These are phyloP conservation scores for Physcomitrellopsis africana DNA, from an alignment of 225 moss, liverwort and hornwort species.

Conservation along the genomic window DNA sequence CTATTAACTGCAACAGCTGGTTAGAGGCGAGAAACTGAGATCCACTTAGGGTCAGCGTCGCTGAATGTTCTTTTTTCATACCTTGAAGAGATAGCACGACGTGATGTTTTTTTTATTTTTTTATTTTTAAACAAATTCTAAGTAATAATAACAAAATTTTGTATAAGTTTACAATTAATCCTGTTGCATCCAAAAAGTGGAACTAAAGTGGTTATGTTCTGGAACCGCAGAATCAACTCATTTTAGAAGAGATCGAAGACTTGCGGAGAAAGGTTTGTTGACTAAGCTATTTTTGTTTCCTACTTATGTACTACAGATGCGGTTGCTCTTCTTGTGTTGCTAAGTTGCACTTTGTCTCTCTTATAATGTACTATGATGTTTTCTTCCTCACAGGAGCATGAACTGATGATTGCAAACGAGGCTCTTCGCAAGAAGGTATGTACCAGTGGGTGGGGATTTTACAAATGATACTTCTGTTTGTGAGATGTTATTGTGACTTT, in stretches of 20 bases:
- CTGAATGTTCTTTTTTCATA: neutral
- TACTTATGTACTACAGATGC: neutral
- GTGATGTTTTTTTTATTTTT: no score
- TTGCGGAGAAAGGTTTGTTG: conserved; percentile 75
- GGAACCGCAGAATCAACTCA: conserved; percentile 75
- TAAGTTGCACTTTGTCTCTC: conserved; percentile 3
- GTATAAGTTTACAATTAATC: neutral
- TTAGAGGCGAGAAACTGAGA: neutral
- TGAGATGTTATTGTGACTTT: neutral
- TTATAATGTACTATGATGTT: neutral
- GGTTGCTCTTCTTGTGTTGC: neutral
- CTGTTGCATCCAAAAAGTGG: neutral
- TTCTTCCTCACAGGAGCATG: conserved; percentile 46
- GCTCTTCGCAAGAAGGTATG: conserved; percentile 62
- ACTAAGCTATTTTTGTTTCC: neutral
- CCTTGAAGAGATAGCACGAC: neutral
- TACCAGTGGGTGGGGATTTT: neutral
- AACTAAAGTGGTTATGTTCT: conserved; percentile 29
- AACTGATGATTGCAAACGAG: conserved; percentile 51
- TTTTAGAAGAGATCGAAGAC: conserved; percentile 78
- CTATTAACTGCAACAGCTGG: neutral
- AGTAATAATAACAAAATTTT: neutral
- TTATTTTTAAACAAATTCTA: no score
- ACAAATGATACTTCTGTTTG: neutral
- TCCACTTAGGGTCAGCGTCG: neutral